Conservation (phyloP, 2,329 filamentous ascomycete species). For the Periconia sp. region DNA sequence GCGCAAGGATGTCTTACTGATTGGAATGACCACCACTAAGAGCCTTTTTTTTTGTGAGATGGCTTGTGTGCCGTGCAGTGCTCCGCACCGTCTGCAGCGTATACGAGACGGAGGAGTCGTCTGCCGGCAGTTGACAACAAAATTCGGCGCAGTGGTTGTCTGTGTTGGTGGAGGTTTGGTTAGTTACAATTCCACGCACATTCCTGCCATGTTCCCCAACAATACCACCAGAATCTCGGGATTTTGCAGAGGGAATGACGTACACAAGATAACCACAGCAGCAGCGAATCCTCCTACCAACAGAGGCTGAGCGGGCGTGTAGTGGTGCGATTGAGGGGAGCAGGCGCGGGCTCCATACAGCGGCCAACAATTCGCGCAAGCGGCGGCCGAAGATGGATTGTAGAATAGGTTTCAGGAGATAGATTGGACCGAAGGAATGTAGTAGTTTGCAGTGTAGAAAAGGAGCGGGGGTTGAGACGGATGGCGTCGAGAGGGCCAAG, state of each 20-base stretch:
- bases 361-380: too few relatives aligned
- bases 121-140: slow-evolving; percentile 12
- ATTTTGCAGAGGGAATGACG: slow-evolving; percentile 8
- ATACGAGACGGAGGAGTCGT: slow-evolving; percentile 14
- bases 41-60: slow-evolving; percentile 5
- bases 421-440: slow-evolving; percentile 8
- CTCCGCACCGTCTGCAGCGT: slow-evolving; percentile 16
- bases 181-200: slow-evolving; percentile 19
- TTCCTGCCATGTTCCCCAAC: slow-evolving; percentile 8
- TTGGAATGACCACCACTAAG: slow-evolving; percentile 2
- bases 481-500: slow-evolving; percentile 9
- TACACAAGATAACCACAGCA: slow-evolving; percentile 11
- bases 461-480: slow-evolving; percentile 3
- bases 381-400: slow-evolving; percentile 1
- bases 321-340: slow-evolving; percentile 18
- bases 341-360: slow-evolving; percentile 37
- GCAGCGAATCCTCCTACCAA: slow-evolving; percentile 8
- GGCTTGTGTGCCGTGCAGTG: slow-evolving; percentile 13
- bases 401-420: neutral
- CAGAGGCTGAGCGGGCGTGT: slow-evolving; percentile 7
- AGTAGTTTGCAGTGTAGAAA: slow-evolving; percentile 3
- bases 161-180: slow-evolving; percentile 20
- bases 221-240: slow-evolving; percentile 14
- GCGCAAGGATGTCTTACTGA: slow-evolving; percentile 21
- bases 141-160: slow-evolving; percentile 16